Base-by-base conservation (phyloP, 352 stramenopile species). In the Elongisporangium prolatum region DNA sequence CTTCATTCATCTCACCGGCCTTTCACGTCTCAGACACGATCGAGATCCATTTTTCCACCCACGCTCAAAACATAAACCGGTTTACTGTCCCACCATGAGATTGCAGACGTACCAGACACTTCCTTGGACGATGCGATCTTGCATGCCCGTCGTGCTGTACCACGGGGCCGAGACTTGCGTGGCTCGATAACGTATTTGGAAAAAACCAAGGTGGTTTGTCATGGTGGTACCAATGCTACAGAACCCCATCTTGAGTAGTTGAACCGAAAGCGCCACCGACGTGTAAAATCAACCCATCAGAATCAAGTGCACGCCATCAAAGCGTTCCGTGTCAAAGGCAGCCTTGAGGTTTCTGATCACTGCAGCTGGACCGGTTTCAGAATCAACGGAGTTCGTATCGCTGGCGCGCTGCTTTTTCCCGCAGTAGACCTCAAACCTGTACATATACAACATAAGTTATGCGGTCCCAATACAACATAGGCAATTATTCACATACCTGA, bases 211-310 rank as follows among this genome's bases (percentile, higher is more conserved):
- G 1, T 60, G 52, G 7, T 59, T 62, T 14, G 56, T 67, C 56
- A 56, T 59, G 21, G 56, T 60, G 0, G 64, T 67, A 16, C 60
- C 56, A 6, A 67, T 49, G 8, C 34, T 51, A 25, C 67, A 67
- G 28, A 69, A 63, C 0, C 55, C 47, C 48, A 59, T 57, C 2
- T 55, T 1, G 11, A 66, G 25, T 3, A 69, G 54, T 24, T 66
- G 50, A n/a, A 66, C 57, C 0, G 40, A 21, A 6, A 69, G 22
- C 11, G 38, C 28, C 1, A 68, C 52, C 0, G 61, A 68, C 3
- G 56, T 64, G 34, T 69, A 69, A n/a, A 66, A 66, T 0, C 58
- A 50, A 28, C 63, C 54, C 34, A 61, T n/a, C 4, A 65, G 21
- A 2, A 69, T 25, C 0, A 65, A 2, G 0, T 49, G 24, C 54